Percentiles rank a stretch among this genome's conserved stretches.
Evolutionary conservation across 768 basidiomycete species (phyloP).

Genomic region (Amanita pallidorosea): DNA sequence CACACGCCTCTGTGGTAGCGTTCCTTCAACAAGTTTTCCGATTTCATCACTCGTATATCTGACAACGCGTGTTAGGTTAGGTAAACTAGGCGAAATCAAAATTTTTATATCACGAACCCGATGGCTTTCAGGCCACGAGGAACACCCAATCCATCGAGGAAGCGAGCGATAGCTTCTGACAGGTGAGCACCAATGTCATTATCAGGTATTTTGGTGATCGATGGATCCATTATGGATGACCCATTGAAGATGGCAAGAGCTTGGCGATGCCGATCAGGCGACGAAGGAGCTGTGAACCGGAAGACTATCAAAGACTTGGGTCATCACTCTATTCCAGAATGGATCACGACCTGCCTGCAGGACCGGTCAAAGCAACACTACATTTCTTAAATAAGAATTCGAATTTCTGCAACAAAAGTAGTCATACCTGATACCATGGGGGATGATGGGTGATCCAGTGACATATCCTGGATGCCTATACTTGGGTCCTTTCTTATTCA

Average conservation of each 20-base stretch:
- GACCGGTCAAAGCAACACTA: conserved; percentile 81
- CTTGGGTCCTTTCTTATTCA: conserved; percentile 91
- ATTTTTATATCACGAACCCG: conserved; percentile 28
- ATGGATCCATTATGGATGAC: conserved; percentile 55
- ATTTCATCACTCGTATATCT: conserved; percentile 63
- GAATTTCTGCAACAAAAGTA: not conserved
- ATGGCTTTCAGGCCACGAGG: conserved; percentile 81
- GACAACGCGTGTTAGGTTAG: not conserved
- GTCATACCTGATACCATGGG: conserved; percentile 73
- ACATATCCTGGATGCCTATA: conserved; percentile 88
- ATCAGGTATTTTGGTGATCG: conserved; percentile 65
- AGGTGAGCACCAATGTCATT: conserved; percentile 68
- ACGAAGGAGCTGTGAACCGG: conserved; percentile 90
- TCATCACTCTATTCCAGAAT: not conserved
- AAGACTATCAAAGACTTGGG: conserved; percentile 46
- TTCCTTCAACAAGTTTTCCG: conserved; percentile 75
- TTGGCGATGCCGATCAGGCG: conserved; percentile 84
- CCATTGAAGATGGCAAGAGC: conserved; percentile 75
- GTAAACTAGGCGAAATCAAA: not conserved
- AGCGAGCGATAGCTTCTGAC: conserved; percentile 79
- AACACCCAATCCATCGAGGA: conserved; percentile 76
- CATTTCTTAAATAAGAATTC: not conserved
- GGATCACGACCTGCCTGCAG: conserved; percentile 44
- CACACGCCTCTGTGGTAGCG: conserved; percentile 86
- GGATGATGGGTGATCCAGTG: conserved; percentile 82